Conservation (phyloP, 345 rosid species). For the Citrus mangshanensis region DNA sequence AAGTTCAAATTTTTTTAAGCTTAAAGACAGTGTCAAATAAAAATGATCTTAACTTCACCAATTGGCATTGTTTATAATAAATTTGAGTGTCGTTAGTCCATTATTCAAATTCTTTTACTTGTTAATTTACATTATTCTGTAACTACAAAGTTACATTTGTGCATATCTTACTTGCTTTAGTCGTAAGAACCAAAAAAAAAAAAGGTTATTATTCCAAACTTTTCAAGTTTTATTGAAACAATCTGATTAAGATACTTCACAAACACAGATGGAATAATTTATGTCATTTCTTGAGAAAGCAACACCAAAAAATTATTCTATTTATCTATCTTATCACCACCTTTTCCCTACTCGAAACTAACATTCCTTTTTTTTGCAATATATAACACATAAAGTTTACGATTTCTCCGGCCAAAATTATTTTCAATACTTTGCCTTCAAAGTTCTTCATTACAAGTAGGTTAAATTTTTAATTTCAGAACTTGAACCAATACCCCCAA, state of each 20-base stretch:
- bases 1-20: too few relatives aligned
- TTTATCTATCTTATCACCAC: not conserved
- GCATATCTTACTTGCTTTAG: not conserved
- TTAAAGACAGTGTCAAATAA: too few relatives aligned
- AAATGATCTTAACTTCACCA: too few relatives aligned
- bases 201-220: not conserved
- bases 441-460: not conserved
- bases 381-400: not conserved
- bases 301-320: not conserved
- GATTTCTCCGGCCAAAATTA: not conserved
- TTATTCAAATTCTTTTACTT: not conserved
- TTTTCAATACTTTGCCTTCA: not conserved
- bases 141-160: not conserved
- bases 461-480: not conserved
- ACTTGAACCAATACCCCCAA: not conserved
- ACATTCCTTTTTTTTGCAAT: not conserved
- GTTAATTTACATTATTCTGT: not conserved
- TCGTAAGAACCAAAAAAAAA: not conserved
- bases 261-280: not conserved
- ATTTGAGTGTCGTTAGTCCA: not conserved
- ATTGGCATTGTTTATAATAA: too few relatives aligned
- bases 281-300: not conserved
- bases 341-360: not conserved
- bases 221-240: not conserved
- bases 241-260: conserved; percentile 1